phyloP scores from a whole-genome alignment of 495 filamentous ascomycete genomes.

The Cudoniella acicularis region DNA sequence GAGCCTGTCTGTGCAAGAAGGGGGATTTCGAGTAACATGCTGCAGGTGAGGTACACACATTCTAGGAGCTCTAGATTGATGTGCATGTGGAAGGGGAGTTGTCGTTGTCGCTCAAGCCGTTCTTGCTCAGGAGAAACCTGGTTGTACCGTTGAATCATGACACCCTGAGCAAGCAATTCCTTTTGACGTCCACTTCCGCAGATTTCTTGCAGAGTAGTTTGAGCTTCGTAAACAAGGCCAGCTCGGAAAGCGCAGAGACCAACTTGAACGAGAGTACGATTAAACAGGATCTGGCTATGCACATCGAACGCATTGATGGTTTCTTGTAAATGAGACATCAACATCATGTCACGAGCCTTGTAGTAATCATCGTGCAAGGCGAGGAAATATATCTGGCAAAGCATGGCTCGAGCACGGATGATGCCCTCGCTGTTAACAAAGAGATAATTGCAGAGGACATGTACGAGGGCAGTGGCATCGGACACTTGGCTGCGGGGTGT shows the following conservation, averaged over 20 bases:
- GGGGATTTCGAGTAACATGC: conserved; percentile 97
- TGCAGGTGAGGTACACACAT: conserved; percentile 97
- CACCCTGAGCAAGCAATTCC: conserved; percentile 94
- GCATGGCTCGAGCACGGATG: conserved; percentile 91
- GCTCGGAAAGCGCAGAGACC: conserved; percentile 97
- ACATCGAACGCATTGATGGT: conserved; percentile 93
- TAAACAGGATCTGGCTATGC: conserved; percentile 96
- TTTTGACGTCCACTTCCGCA: conserved; percentile 96
- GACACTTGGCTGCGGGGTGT: conserved; percentile 62
- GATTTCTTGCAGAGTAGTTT: conserved; percentile 94
- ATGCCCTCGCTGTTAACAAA: conserved; percentile 93
- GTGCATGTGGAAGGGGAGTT: conserved; percentile 99
- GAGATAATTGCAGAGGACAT: conserved; percentile 88
- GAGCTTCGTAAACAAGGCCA: conserved; percentile 94
- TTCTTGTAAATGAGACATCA: conserved; percentile 99
- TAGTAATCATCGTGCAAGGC: conserved; percentile 97
- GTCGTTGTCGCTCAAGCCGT: conserved; percentile 89
- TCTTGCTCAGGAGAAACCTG: conserved; percentile 97
- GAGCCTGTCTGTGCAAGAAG: conserved; percentile 95
- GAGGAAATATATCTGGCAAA: conserved; percentile 97
- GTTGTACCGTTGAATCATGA: conserved; percentile 93
- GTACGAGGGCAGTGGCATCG: conserved; percentile 72
- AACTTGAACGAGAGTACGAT: conserved; percentile 95
- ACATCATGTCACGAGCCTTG: conserved; percentile 94
- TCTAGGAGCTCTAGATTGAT: conserved; percentile 98